These are phyloP conservation scores for Fusarium xylarioides DNA, from an alignment of 2,329 filamentous ascomycete genomes.

Conservation along the genomic window DNA sequence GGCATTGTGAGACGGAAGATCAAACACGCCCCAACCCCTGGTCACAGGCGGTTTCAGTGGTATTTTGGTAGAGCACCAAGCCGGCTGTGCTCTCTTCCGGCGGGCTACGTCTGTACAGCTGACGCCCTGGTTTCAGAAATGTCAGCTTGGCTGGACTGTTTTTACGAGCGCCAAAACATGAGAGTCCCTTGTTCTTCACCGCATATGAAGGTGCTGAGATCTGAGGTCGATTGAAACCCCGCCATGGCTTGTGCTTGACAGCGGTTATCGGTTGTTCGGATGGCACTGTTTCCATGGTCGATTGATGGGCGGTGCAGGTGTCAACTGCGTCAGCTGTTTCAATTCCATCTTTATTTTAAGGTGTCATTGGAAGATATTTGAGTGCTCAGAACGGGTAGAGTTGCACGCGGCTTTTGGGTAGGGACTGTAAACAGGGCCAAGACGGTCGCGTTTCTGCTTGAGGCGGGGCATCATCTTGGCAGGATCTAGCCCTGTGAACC, in stretches of 20 bases:
- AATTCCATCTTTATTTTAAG: background rate
- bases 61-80: constrained; percentile 8
- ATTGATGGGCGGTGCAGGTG: background rate
- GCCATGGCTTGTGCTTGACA: background rate
- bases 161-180: background rate
- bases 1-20: constrained; percentile 40
- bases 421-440: background rate
- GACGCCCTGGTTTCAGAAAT: constrained; percentile 15
- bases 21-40: constrained; percentile 22
- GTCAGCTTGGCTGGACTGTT: background rate
- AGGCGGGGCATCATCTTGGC: background rate
- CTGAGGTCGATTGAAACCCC: background rate
- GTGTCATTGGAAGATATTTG: background rate
- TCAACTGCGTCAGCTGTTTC: background rate
- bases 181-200: background rate
- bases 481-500: background rate
- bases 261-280: background rate
- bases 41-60: background rate
- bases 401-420: background rate
- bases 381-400: background rate
- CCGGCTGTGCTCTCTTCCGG: constrained; percentile 22
- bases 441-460: background rate
- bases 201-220: background rate
- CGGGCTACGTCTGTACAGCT: background rate
- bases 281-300: background rate